Conservation (phyloP, 2,329 filamentous ascomycete genomes). For the Aspergillus versicolor region DNA sequence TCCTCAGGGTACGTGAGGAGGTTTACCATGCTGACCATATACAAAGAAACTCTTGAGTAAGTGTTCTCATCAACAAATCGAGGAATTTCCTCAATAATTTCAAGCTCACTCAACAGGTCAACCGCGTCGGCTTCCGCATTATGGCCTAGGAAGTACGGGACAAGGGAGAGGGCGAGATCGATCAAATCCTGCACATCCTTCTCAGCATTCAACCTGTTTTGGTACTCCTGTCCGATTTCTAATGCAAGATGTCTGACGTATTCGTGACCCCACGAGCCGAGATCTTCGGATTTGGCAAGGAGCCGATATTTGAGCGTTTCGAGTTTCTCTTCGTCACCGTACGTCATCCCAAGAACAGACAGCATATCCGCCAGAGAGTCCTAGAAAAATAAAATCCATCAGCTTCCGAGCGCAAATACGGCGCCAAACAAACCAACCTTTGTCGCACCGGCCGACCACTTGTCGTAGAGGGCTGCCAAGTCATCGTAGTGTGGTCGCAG, state of each 20-base stretch:
- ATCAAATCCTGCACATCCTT: conserved; percentile 80
- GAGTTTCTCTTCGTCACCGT: conserved; percentile 91
- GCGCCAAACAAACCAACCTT: conserved; percentile 59
- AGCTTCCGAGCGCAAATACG: conserved; percentile 10
- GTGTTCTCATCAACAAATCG: conserved; percentile 92
- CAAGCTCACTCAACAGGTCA: conserved; percentile 92
- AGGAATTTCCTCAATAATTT: conserved; percentile 91
- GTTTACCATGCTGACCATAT: conserved; percentile 99
- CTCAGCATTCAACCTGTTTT: conserved; percentile 80
- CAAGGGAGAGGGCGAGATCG: conserved; percentile 77
- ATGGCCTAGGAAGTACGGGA: conserved; percentile 93
- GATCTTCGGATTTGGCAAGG: conserved; percentile 83
- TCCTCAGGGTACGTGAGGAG: conserved; percentile 97
- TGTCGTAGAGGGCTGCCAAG: conserved; percentile 81
- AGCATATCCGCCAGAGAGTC: conserved; percentile 86
- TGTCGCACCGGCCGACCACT: conserved; percentile 80
- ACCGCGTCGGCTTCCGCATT: conserved; percentile 98
- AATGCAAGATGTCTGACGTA: conserved; percentile 94
- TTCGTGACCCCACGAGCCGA: conserved; percentile 97
- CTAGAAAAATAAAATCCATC: conserved; percentile 32
- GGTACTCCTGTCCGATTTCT: conserved; percentile 93
- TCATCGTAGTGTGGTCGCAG: conserved; percentile 93
- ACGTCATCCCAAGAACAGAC: conserved; percentile 98
- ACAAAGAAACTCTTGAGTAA: conserved; percentile 87
- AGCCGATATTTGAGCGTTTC: conserved; percentile 96